Percentiles rank a stretch among this genome's conserved stretches.
These are phyloP conservation scores for Colletotrichum tamarilloi DNA, from an alignment of 2,329 filamentous ascomycete genomes.

Conservation along the genomic window DNA sequence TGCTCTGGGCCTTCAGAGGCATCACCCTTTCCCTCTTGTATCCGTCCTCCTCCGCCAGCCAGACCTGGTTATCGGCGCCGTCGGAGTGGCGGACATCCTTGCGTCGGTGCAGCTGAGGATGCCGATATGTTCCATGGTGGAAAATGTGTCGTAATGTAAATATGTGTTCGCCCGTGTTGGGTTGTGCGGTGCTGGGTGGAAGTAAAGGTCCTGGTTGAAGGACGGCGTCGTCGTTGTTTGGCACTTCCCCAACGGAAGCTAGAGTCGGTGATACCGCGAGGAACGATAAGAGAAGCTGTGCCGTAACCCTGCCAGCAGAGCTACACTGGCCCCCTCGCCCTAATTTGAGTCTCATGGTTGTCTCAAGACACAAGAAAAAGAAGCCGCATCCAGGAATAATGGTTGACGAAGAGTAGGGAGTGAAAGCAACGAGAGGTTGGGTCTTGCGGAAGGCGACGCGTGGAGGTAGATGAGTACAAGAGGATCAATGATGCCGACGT, in stretches of 20 bases:
- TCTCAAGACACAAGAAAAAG: background rate
- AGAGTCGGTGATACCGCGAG: constrained; percentile 67
- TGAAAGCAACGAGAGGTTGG: background rate
- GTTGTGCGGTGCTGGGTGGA: constrained; percentile 55
- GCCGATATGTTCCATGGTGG: constrained; percentile 86
- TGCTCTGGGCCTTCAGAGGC: constrained; percentile 71
- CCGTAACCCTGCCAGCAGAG: constrained; percentile 73
- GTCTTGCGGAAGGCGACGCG: background rate
- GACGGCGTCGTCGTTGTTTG: constrained; percentile 53
- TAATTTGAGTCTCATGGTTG: constrained; percentile 22
- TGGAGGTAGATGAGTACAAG: background rate
- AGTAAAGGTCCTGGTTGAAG: constrained; percentile 53
- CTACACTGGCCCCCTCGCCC: constrained; percentile 48
- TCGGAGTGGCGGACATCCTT: constrained; percentile 73
- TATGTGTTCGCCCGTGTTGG: constrained; percentile 63
- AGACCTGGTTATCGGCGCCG: constrained; percentile 62
- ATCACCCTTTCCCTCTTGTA: constrained; percentile 62
- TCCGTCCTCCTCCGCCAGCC: constrained; percentile 70
- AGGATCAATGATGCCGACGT: constrained; percentile 33
- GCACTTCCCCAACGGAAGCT: constrained; percentile 46
- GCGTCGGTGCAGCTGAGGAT: constrained; percentile 81
- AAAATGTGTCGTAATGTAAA: constrained; percentile 88
- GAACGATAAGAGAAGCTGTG: constrained; percentile 73
- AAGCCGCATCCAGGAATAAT: background rate
- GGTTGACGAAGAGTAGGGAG: background rate